Evolutionary conservation across 768 basidiomycete species (phyloP).

Genomic region (Exsudoporus frostii): DNA sequence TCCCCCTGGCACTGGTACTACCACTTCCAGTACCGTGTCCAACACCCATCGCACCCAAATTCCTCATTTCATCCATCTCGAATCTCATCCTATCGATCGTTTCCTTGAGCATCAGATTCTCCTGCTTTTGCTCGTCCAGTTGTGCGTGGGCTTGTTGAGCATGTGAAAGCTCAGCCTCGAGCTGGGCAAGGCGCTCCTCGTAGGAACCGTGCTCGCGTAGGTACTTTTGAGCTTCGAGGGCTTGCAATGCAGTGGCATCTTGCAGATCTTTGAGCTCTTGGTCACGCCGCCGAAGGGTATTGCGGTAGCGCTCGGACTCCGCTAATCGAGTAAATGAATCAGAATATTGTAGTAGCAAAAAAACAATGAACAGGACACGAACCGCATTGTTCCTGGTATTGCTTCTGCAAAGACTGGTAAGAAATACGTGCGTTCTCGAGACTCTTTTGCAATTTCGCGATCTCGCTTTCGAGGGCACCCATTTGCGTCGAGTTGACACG

Average conservation of each 20-base stretch:
- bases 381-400: conserved; percentile 88
- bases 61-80: conserved; percentile 90
- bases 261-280: conserved; percentile 63
- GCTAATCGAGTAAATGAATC: conserved; percentile 36
- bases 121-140: conserved; percentile 91
- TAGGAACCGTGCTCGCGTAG: conserved; percentile 63
- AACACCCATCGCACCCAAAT: conserved; percentile 34
- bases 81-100: conserved; percentile 94
- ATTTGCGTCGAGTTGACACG: conserved; percentile 67
- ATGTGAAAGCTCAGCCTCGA: conserved; percentile 68
- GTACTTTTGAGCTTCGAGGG: conserved; percentile 66
- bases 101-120: conserved; percentile 90
- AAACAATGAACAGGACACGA: conserved; percentile 29
- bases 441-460: conserved; percentile 68
- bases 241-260: conserved; percentile 57
- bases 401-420: conserved; percentile 76
- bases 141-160: conserved; percentile 71
- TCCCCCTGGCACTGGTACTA: conserved; percentile 48
- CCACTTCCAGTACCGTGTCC: conserved; percentile 40
- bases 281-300: conserved; percentile 71
- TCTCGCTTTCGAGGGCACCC: conserved; percentile 68
- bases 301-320: conserved; percentile 75
- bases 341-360: neutral
- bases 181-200: conserved; percentile 63
- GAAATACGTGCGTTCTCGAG: conserved; percentile 71